Percentiles rank a stretch among this genome's conserved stretches.
phyloP scores from a whole-genome alignment of 2,329 filamentous ascomycete species.

The Neonectria punicea region DNA sequence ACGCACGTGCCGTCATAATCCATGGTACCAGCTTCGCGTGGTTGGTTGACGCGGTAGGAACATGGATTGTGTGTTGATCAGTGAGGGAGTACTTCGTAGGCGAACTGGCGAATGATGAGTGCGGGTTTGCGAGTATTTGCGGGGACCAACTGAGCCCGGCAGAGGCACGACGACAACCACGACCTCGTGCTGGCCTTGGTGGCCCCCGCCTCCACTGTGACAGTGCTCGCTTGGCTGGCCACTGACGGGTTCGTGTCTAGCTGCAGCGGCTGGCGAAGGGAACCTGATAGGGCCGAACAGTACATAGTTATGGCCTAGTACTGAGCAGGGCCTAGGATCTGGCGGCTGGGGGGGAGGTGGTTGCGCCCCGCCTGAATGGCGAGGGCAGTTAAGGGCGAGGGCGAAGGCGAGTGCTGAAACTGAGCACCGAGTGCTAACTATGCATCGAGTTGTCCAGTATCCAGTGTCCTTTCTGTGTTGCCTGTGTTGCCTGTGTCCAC shows the following conservation, averaged over 20 bases:
- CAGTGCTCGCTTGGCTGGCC: conserved; percentile 21
- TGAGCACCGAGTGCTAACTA: conserved; percentile 1
- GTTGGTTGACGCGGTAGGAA: conserved; percentile 5
- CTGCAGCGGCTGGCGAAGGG: conserved; percentile 16
- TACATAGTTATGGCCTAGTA: background rate
- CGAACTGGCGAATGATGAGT: conserved; percentile 7
- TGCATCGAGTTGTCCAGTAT: conserved; percentile 1
- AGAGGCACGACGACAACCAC: conserved; percentile 6
- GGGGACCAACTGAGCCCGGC: conserved; percentile 7
- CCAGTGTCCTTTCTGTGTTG: background rate
- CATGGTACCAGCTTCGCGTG: conserved; percentile 12
- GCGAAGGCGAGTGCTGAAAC: too few relatives aligned
- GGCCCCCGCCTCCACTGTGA: conserved; percentile 12
- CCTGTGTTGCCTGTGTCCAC: too few relatives aligned
- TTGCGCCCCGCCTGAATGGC: conserved; percentile 8
- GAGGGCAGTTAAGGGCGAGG: background rate
- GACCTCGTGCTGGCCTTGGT: conserved; percentile 10
- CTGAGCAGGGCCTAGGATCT: conserved; percentile 6
- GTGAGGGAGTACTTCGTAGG: background rate
- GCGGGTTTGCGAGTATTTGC: background rate
- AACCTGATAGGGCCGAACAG: conserved; percentile 4
- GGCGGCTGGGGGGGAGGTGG: background rate
- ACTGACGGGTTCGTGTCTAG: conserved; percentile 6
- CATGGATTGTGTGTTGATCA: conserved; percentile 21
- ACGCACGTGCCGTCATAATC: conserved; percentile 13